Evolutionary conservation across 805 yeast genomes (phyloP), one percentile per base, ranked within the genome.

Genomic region (Wickerhamiella vanderwaltii): DNA sequence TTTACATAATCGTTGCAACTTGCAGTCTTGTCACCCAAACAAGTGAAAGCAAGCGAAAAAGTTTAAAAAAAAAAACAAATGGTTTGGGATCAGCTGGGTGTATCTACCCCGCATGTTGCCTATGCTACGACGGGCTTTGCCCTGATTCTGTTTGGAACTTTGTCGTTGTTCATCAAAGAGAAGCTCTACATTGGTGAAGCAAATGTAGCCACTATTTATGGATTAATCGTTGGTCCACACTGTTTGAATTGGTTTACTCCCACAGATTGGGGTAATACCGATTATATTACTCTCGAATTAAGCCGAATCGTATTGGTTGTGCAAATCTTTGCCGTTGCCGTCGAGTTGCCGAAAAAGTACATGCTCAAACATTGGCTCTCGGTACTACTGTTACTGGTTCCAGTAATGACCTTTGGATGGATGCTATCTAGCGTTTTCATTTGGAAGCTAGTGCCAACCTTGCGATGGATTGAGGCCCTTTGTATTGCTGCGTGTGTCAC

Each of bases 391-490:
- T 68, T 86, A 36, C 67, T 86, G 34, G 67, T 85, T 24, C 94
- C 94, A 1, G 91, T 82, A 19, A 86, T 86, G 96, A 79, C 94
- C 1, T 66, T 66, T 42, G 95, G 95, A 17, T 86, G 95, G 95
- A 61, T 86, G 31, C 64, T 83, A 2, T 78, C 84, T 20, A 88
- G 94, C 0, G 66, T 79, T 2, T 83, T 84, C 52, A 70, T 84
- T 30, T 87, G 86, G 81, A 68, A 71, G 18, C 62, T 87, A 23
- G 76, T 87, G 26, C 88, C 91, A 1, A 72, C 77, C 6, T 66
- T 86, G 44, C 64, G 71, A 43, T 84, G 86, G 64, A 59, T 81
- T 16, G 82, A 77, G 38, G 77, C 84, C 2, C 67, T 86, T 26
- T 67, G 79, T 36, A 75, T 86, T 1, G 72, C 87, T 24, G 95